Evolutionary conservation across 495 filamentous ascomycete species (phyloP), one percentile per base, ranked within the genome.

Genomic region (Annulohypoxylon bovei): DNA sequence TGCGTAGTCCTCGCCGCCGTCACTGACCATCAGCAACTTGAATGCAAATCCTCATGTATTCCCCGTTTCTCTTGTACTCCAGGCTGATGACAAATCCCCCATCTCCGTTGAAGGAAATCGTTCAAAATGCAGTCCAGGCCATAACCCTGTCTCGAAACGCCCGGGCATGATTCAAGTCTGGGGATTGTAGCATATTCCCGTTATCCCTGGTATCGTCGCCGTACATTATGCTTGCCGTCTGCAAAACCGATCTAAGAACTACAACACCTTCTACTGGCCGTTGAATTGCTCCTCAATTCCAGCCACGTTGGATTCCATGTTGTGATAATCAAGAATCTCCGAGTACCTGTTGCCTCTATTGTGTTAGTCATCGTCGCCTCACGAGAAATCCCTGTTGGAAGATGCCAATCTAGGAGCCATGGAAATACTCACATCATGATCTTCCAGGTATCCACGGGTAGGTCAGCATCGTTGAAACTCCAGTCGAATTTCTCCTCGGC

Each of bases 391-490:
- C 40, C 25, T n/a, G n/a, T 27, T 16, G 22, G 2, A 62, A 75
- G 69, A 74, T 76, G 68, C 54, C 76, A 58, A 18, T 35, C 28
- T n/a, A 52, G 42, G 37, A 30, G 18, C 18, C 11, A 33, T 44
- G 9, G 25, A 53, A 39, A 22, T 52, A 72, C 90, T 72, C 86
- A 98, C 95, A 99, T 99, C 95, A 98, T 99, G 77, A 99, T 98
- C 82, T 98, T 98, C 95, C 95, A 99, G n/a, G 96, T 97, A 74
- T 99, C 95, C 40, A 98, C 93, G 0, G 95, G 95, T 62, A 99
- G 81, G 82, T 99, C 95, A 33, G 95, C 96, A 77, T 99, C 95
- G 78, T 98, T 99, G 82, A 99, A 99, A n/a, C 94, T 97, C 95
- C 95, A 99, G 78, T 99, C 95, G 75, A 99, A 99, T 82, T 96